phyloP scores from a whole-genome alignment of 148 eudicot species.

The Camellia sinensis region DNA sequence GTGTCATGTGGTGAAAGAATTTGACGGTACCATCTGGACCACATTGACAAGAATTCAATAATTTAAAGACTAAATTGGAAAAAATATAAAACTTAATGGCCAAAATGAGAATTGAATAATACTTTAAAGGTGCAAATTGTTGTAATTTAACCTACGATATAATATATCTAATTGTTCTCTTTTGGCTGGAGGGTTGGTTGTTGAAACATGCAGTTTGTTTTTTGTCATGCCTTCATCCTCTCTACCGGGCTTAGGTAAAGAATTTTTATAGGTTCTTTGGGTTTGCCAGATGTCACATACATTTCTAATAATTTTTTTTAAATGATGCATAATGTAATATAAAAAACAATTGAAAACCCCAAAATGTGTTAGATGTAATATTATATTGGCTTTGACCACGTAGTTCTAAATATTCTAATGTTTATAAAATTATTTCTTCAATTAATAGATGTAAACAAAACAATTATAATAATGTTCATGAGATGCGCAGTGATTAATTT shows the following conservation, averaged over 20 bases:
- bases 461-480: conserved; percentile 14
- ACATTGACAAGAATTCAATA: too few relatives aligned
- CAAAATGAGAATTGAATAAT: too few relatives aligned
- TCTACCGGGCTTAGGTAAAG: neutral
- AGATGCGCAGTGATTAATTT: conserved; percentile 26
- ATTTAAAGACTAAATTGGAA: too few relatives aligned
- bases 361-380: conserved; percentile 8
- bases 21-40: too few relatives aligned
- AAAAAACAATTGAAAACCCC: conserved; percentile 4
- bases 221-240: conserved; percentile 3
- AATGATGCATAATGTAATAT: neutral
- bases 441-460: conserved; percentile 4
- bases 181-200: conserved; percentile 5
- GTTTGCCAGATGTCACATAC: conserved; percentile 22
- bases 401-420: conserved; percentile 17
- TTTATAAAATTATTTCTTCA: conserved; percentile 2
- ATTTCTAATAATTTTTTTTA: conserved; percentile 1
- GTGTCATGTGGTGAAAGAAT: too few relatives aligned
- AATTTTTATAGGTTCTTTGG: conserved; percentile 10
- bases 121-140: too few relatives aligned
- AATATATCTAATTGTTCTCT: neutral
- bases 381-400: conserved; percentile 22
- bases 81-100: too few relatives aligned
- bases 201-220: conserved; percentile 8
- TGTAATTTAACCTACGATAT: neutral